phyloP scores from a whole-genome alignment of 1,284 basidiomycete species.

The Heliocybe sulcata region DNA sequence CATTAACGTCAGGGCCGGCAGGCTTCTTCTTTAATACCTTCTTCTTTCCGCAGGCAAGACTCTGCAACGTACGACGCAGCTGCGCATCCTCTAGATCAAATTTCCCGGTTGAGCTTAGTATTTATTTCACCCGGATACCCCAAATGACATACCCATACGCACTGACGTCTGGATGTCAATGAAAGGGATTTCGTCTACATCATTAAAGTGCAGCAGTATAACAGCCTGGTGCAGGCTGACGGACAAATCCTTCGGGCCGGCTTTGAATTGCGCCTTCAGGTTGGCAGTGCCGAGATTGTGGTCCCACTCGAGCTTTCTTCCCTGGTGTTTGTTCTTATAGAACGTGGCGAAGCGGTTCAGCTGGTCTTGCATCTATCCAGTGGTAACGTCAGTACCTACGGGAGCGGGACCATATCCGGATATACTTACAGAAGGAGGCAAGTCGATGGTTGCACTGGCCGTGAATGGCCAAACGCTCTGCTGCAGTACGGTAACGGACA shows the following conservation, averaged over 20 bases:
- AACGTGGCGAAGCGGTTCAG: slow-evolving; percentile 56
- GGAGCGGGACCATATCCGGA: slow-evolving; percentile 5
- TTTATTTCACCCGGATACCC: too few relatives aligned
- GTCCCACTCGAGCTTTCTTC: slow-evolving; percentile 74
- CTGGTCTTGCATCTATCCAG: slow-evolving; percentile 66
- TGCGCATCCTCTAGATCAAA: slow-evolving; percentile 69
- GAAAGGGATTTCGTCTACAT: slow-evolving; percentile 53
- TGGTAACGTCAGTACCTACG: background rate
- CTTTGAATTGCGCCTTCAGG: slow-evolving; percentile 62
- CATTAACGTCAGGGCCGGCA: slow-evolving; percentile 71
- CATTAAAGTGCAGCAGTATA: slow-evolving; percentile 89
- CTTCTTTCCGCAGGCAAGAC: slow-evolving; percentile 87
- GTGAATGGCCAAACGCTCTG: slow-evolving; percentile 74
- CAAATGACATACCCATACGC: slow-evolving; percentile 62
- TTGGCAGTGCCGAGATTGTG: slow-evolving; percentile 77
- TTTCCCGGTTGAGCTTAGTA: too few relatives aligned
- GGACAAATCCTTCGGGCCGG: slow-evolving; percentile 79
- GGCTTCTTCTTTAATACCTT: slow-evolving; percentile 84
- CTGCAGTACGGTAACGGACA: slow-evolving; percentile 69
- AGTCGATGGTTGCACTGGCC: slow-evolving; percentile 36
- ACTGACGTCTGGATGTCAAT: slow-evolving; percentile 65
- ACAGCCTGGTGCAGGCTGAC: slow-evolving; percentile 89
- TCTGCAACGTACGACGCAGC: slow-evolving; percentile 82
- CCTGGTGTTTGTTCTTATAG: slow-evolving; percentile 73
- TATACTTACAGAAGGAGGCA: slow-evolving; percentile 43